Percentiles rank a stretch among this genome's conserved stretches.
Evolutionary conservation across 2,329 filamentous ascomycete genomes (phyloP).

Genomic region (Allantophomopsis cytisporea): DNA sequence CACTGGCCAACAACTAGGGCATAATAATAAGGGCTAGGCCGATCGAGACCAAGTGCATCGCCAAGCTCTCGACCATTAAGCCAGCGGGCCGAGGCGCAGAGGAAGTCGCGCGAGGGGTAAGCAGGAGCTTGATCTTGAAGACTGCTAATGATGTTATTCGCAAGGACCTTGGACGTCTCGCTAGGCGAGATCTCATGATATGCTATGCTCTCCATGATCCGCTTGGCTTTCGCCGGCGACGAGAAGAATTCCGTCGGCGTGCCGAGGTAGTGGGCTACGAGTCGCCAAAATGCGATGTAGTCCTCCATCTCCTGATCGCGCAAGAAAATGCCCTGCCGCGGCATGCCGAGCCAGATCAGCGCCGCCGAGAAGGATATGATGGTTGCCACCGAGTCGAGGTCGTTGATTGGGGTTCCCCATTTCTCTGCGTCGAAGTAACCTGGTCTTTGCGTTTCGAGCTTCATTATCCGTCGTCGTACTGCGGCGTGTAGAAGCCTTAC

Average conservation of each 20-base stretch:
- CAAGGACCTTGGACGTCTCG: slow-evolving; percentile 46
- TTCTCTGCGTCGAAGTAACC: slow-evolving; percentile 46
- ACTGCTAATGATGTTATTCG: slow-evolving; percentile 61
- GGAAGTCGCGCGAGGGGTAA: slow-evolving; percentile 50
- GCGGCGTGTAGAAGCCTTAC: slow-evolving; percentile 58
- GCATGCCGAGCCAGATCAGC: slow-evolving; percentile 55
- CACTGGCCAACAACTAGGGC: slow-evolving; percentile 14
- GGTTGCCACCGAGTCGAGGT: slow-evolving; percentile 62
- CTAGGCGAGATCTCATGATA: slow-evolving; percentile 54
- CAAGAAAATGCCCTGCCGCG: slow-evolving; percentile 58
- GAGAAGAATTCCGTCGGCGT: slow-evolving; percentile 49
- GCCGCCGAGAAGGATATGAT: slow-evolving; percentile 57
- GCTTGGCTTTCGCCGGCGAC: slow-evolving; percentile 37
- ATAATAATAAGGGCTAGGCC: slow-evolving; percentile 11
- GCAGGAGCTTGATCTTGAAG: slow-evolving; percentile 53
- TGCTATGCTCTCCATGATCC: slow-evolving; percentile 54
- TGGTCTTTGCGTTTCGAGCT: slow-evolving; percentile 37
- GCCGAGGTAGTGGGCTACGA: slow-evolving; percentile 59
- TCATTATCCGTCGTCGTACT: slow-evolving; percentile 51
- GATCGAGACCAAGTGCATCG: slow-evolving; percentile 31
- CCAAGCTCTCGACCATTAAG: slow-evolving; percentile 54
- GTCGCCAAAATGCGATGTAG: slow-evolving; percentile 65
- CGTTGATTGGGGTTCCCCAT: slow-evolving; percentile 58
- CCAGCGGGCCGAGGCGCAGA: slow-evolving; percentile 55
- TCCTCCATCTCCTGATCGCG: slow-evolving; percentile 47